phyloP scores from a whole-genome alignment of 345 rosid genomes.

The Eucalyptus erythrocorys region DNA sequence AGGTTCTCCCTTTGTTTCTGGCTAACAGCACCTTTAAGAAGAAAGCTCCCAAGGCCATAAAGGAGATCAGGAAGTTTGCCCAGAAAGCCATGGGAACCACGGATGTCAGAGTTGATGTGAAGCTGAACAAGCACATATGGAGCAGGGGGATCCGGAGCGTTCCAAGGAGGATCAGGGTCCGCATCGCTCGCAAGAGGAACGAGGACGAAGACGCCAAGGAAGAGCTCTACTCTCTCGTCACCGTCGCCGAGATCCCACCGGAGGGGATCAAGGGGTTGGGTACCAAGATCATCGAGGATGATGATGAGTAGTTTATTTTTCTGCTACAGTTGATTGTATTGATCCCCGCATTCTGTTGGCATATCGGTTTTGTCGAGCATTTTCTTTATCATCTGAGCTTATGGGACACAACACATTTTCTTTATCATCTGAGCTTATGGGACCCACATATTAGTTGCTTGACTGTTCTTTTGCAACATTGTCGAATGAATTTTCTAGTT shows the following conservation, averaged over 20 bases:
- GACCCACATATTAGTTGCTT: not conserved
- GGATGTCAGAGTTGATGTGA: conserved; percentile 9
- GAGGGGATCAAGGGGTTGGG: conserved; percentile 7
- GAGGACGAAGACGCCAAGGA: conserved; percentile 17
- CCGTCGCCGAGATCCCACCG: not conserved
- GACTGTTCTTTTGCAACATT: not conserved
- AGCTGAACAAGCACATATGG: conserved; percentile 20
- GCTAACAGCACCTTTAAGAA: conserved; percentile 14
- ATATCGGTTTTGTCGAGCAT: not conserved
- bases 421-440: not conserved
- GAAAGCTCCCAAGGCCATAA: conserved; percentile 16
- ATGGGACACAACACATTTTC: not conserved
- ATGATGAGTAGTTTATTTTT: not conserved
- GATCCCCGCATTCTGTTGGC: not conserved
- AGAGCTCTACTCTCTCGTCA: conserved; percentile 8
- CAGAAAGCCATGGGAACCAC: conserved; percentile 14
- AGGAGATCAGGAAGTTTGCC: conserved; percentile 17
- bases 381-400: not conserved
- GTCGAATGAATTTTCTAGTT: not conserved
- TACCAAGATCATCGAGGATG: conserved; percentile 10
- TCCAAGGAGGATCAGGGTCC: conserved; percentile 15
- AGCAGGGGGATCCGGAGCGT: conserved; percentile 15
- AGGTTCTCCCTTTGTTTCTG: not conserved
- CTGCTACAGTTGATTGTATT: not conserved
- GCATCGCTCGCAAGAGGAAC: conserved; percentile 11